A percentile compares a stretch with the other conserved stretches of the same genome.
Conservation (phyloP, 306 rosid species). For the Gastrolobium villosum region DNA sequence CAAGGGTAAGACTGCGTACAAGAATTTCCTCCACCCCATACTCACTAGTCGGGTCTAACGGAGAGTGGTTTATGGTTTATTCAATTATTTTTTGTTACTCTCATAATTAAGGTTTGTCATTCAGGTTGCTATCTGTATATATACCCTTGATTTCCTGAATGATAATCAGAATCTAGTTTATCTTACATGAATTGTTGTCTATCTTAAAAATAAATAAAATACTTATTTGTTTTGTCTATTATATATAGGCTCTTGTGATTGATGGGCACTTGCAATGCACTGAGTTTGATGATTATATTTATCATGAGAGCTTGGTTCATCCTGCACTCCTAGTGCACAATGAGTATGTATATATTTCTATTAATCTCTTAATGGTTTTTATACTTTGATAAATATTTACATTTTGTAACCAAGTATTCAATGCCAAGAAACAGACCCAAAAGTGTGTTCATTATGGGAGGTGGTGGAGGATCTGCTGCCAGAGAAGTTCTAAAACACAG, state of each 20-base stretch:
- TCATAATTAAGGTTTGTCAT: too few relatives aligned
- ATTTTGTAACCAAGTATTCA: neutral
- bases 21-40: too few relatives aligned
- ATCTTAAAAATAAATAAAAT: neutral
- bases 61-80: too few relatives aligned
- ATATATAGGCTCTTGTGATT: conserved; percentile 5
- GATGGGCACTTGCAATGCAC: neutral
- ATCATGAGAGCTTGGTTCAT: conserved; percentile 26
- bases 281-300: neutral
- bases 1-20: too few relatives aligned
- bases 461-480: conserved; percentile 82
- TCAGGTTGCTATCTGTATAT: neutral
- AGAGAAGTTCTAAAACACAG: conserved; percentile 68
- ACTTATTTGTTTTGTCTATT: neutral
- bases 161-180: neutral
- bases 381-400: neutral
- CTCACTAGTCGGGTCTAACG: too few relatives aligned
- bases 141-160: neutral
- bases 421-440: conserved; percentile 51
- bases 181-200: neutral
- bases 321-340: neutral
- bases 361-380: neutral
- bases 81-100: neutral
- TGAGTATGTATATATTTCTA: neutral
- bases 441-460: conserved; percentile 74